phyloP scores from a whole-genome alignment of 1,139 yeast genomes.

The Pichiaceae sp. region DNA sequence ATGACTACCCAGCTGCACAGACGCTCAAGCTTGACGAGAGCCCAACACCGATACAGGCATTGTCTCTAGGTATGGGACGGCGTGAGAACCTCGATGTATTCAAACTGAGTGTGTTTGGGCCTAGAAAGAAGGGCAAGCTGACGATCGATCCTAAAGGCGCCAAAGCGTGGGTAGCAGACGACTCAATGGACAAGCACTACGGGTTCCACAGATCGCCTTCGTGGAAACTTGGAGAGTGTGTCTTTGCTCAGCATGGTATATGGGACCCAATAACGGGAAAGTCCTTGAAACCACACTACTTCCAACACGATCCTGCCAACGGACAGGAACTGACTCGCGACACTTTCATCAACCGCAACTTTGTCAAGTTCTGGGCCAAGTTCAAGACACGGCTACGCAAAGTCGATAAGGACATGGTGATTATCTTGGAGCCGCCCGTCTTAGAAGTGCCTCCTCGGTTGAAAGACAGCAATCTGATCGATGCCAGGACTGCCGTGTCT shows the following conservation, averaged over 20 bases:
- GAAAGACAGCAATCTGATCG: constrained; percentile 44
- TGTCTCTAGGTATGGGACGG: constrained; percentile 66
- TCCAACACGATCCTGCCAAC: constrained; percentile 31
- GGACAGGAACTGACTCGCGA: constrained; percentile 39
- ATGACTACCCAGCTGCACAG: constrained; percentile 40
- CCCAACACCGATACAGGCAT: constrained; percentile 55
- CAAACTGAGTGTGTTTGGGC: constrained; percentile 64
- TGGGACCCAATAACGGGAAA: constrained; percentile 46
- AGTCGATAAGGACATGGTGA: constrained; percentile 38
- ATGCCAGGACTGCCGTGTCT: constrained; percentile 59
- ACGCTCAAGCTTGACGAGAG: constrained; percentile 58
- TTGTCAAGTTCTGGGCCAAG: constrained; percentile 46
- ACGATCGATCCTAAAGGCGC: constrained; percentile 60
- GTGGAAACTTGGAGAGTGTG: constrained; percentile 71
- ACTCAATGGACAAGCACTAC: constrained; percentile 49
- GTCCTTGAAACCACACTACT: constrained; percentile 41
- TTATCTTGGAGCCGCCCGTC: constrained; percentile 79
- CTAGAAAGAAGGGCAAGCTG: constrained; percentile 49
- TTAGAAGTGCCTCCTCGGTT: constrained; percentile 70
- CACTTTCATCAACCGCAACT: constrained; percentile 56
- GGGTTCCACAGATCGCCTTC: constrained; percentile 56
- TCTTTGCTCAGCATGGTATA: constrained; percentile 71
- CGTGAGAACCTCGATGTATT: constrained; percentile 59
- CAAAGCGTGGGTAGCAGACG: constrained; percentile 58
- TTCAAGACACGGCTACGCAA: constrained; percentile 44